Evolutionary conservation across 257 asterid genomes (phyloP), one percentile per base, ranked within the genome.

Genomic region (Solanum clarkiae): DNA sequence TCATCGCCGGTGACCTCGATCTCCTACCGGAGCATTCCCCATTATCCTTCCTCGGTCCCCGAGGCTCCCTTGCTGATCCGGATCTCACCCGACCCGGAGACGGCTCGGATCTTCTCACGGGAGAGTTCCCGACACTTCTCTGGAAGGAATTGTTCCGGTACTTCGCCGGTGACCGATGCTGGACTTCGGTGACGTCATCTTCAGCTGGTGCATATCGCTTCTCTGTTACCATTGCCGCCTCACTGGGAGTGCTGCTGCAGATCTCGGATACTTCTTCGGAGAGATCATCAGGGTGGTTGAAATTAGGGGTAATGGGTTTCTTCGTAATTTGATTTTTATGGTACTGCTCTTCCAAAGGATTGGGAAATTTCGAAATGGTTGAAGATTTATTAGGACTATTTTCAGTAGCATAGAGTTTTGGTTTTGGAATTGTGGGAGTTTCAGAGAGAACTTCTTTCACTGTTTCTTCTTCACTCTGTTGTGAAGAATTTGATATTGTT

Each of bases 1-100:
- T 91, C 57, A 80, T 87, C 82, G 82, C 95, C 74, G 97, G 98
- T 1, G 99, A 95, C 80, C 90, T 86, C 4, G 97, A 94, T 84
- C 97, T 86, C 72, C 97, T 85, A 32, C 92, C 92, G n/a, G 97
- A 88, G 44, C 88, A 87, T 89, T 91, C 94, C 65, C 91, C 95
- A 6, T 44, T 86, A 7, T 90, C 96, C 65, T 80, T 91, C 77
- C 87, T 91, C 18, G 45, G 47, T 44, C 20, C 29, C 7, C 51
- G 42, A 2, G 80, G 49, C 2, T 82, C 92, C 81, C 65, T 53
- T 4, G 84, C 84, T 20, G 88, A 15, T 40, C 75, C 92, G 49
- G 87, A 80, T 65, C 92, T 44, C 20, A 70, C 85, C 54, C 96
- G 93, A 20, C 88, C 89, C 16, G 94, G 97, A 0, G 97, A 92